Conservation (phyloP, 306 rosid species). For the Luffa aegyptiaca region DNA sequence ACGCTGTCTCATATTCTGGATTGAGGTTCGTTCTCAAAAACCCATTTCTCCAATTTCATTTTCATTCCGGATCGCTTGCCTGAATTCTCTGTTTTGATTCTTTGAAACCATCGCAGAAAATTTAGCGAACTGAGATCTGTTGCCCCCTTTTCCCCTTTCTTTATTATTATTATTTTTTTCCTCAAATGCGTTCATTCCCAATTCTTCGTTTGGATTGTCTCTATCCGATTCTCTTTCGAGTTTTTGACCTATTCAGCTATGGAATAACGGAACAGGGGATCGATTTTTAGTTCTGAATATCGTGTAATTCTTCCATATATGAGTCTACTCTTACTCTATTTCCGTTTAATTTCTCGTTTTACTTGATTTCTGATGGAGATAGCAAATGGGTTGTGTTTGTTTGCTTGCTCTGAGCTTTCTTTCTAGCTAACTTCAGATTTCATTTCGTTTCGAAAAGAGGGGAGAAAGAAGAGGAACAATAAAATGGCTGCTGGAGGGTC, state of each 20-base stretch:
- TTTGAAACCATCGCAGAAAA: not conserved
- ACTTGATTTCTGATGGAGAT: not conserved
- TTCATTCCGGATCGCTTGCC: not conserved
- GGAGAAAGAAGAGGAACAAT: conserved; percentile 2
- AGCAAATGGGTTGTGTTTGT: not conserved
- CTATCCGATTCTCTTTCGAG: not conserved
- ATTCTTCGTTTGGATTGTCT: not conserved
- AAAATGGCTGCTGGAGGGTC: conserved; percentile 50
- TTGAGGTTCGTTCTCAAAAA: not conserved
- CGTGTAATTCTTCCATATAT: not conserved
- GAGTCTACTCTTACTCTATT: not conserved
- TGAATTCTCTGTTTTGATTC: not conserved
- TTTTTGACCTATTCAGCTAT: not conserved
- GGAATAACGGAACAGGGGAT: not conserved
- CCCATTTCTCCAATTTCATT: not conserved
- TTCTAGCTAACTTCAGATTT: not conserved
- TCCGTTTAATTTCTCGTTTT: not conserved
- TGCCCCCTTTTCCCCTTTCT: not conserved
- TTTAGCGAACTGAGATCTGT: not conserved
- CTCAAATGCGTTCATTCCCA: not conserved
- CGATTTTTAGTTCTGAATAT: not conserved
- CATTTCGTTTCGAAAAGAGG: not conserved
- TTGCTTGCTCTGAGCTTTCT: not conserved
- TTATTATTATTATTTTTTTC: not conserved
- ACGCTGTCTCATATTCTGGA: not conserved